These are phyloP conservation scores for Nemania sp. DNA, from an alignment of 2,329 filamentous ascomycete genomes.

Conservation along the genomic window DNA sequence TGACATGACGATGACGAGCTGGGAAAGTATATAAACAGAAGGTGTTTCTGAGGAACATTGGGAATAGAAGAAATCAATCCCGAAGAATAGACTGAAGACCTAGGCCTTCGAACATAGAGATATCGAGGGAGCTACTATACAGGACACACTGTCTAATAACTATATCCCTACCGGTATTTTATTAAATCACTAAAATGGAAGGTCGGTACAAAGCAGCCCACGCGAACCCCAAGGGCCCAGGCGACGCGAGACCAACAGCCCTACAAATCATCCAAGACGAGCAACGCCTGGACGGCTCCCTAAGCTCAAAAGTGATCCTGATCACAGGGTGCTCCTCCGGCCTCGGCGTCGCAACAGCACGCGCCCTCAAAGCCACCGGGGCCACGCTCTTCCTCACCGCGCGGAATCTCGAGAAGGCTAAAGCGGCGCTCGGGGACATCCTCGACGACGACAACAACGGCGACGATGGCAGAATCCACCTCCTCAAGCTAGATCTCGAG, in stretches of 20 bases:
- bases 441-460: too few relatives aligned
- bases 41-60: background rate
- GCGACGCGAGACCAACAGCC: constrained; percentile 33
- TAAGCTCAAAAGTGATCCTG: constrained; percentile 30
- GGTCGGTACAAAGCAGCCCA: constrained; percentile 27
- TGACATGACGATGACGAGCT: background rate
- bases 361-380: constrained; percentile 51
- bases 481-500: constrained; percentile 32
- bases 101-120: background rate
- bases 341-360: constrained; percentile 30
- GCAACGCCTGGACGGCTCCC: constrained; percentile 20
- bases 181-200: constrained; percentile 15
- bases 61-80: background rate
- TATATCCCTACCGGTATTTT: background rate
- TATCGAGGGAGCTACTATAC: background rate
- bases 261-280: constrained; percentile 33
- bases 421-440: constrained; percentile 48
- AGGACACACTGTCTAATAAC: background rate
- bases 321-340: constrained; percentile 34
- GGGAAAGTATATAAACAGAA: constrained; percentile 17
- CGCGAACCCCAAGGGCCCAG: constrained; percentile 30
- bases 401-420: constrained; percentile 55
- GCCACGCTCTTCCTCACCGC: constrained; percentile 59
- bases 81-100: background rate
- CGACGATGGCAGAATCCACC: constrained; percentile 14